These are phyloP conservation scores for Nicotiana rustica DNA, from an alignment of 305 asterid genomes.

Conservation along the genomic window DNA sequence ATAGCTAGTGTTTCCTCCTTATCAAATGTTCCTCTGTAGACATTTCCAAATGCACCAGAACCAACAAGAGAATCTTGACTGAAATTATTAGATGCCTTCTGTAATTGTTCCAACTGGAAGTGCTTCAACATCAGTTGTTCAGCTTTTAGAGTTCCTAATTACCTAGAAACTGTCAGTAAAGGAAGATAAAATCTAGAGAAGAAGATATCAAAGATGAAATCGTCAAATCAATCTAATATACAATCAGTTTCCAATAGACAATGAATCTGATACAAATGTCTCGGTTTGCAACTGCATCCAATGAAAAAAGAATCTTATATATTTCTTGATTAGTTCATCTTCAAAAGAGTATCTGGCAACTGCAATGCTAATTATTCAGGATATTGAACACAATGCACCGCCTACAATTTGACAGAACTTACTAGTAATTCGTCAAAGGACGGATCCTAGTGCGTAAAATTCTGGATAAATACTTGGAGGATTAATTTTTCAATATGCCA, in stretches of 20 bases:
- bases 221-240: not conserved
- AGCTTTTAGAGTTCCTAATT: slow-evolving; percentile 55
- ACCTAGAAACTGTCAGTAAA: slow-evolving; percentile 32
- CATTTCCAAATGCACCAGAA: slow-evolving; percentile 75
- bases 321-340: not conserved
- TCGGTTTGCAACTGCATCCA: not conserved
- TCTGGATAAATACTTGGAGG: not conserved
- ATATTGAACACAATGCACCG: not conserved
- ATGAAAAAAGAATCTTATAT: not conserved
- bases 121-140: slow-evolving; percentile 51
- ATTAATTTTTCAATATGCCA: not conserved
- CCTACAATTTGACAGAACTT: not conserved
- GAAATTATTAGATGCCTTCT: slow-evolving; percentile 75
- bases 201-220: not conserved
- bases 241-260: not conserved
- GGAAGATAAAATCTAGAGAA: not conserved
- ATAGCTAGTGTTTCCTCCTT: slow-evolving; percentile 59
- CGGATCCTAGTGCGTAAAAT: not conserved
- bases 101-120: slow-evolving; percentile 57
- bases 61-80: slow-evolving; percentile 65
- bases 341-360: not conserved
- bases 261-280: not conserved
- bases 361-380: not conserved
- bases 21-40: slow-evolving; percentile 62
- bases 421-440: not conserved